Conservation (phyloP, 2,329 filamentous ascomycete species). For the Curvularia lunata region DNA sequence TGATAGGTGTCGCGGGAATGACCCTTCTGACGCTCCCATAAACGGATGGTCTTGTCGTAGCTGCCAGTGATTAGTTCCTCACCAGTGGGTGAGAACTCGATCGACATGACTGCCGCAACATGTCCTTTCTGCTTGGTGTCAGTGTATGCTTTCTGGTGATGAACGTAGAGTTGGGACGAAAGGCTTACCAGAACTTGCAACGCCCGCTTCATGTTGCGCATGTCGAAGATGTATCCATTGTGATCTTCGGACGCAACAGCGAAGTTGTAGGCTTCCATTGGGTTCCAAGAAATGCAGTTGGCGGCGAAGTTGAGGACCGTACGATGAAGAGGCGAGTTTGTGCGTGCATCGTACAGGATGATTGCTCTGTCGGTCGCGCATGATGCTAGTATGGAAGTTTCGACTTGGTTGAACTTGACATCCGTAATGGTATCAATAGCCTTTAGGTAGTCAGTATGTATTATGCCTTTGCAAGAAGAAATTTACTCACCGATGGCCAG, state of each 20-base stretch:
- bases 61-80: constrained; percentile 90
- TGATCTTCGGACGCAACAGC: constrained; percentile 94
- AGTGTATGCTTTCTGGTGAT: not conserved
- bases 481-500: constrained; percentile 70
- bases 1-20: constrained; percentile 94
- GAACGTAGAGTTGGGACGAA: not conserved
- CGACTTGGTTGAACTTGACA: constrained; percentile 89
- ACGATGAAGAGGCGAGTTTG: constrained; percentile 80
- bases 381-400: constrained; percentile 88
- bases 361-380: constrained; percentile 84
- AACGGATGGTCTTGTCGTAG: constrained; percentile 84
- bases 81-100: constrained; percentile 93
- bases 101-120: constrained; percentile 91
- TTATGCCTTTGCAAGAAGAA: not conserved
- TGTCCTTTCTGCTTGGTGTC: constrained; percentile 68
- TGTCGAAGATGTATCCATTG: constrained; percentile 91
- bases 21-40: constrained; percentile 81
- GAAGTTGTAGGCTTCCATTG: constrained; percentile 96
- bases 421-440: constrained; percentile 84
- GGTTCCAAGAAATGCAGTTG: constrained; percentile 95
- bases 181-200: constrained; percentile 71
- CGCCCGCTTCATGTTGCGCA: constrained; percentile 85
- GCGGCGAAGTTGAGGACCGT: constrained; percentile 84
- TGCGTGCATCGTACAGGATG: constrained; percentile 90
- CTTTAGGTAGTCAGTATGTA: constrained; percentile 7